Conservation (phyloP, 257 asterid species). For the Fraxinus americana region DNA sequence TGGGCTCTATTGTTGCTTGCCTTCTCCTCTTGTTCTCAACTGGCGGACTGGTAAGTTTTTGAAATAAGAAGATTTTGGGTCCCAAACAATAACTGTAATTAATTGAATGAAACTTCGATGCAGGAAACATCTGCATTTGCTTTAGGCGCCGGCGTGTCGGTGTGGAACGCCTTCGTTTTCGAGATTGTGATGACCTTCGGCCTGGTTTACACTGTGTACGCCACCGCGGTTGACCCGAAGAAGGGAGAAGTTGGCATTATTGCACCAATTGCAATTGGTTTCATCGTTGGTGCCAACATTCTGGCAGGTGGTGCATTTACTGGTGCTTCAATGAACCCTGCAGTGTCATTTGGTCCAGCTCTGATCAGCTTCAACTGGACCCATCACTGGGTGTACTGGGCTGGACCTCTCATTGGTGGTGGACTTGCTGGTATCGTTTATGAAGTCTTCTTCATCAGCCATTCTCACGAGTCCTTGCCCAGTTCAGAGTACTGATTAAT, state of each 20-base stretch:
- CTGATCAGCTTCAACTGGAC: constrained; percentile 61
- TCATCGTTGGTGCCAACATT: constrained; percentile 74
- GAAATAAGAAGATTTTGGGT: not conserved
- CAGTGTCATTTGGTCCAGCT: constrained; percentile 77
- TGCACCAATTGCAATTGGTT: constrained; percentile 72
- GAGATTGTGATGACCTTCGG: constrained; percentile 86
- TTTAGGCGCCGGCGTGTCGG: constrained; percentile 43
- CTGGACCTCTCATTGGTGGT: constrained; percentile 70
- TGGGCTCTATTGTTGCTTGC: constrained; percentile 64
- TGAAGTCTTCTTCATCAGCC: constrained; percentile 56
- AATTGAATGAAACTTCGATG: not conserved
- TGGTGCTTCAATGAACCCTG: constrained; percentile 91
- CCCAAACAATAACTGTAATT: too few relatives aligned
- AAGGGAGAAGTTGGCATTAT: constrained; percentile 63
- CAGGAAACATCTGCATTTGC: constrained; percentile 39
- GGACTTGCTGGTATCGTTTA: constrained; percentile 62
- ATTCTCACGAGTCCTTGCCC: constrained; percentile 56
- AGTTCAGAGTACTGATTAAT: constrained; percentile 23
- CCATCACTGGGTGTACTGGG: constrained; percentile 80
- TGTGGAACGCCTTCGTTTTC: constrained; percentile 57
- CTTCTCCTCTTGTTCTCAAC: constrained; percentile 52
- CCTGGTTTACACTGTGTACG: constrained; percentile 76
- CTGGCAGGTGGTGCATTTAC: constrained; percentile 73
- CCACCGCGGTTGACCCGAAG: constrained; percentile 76
- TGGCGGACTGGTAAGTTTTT: constrained; percentile 55